Evolutionary conservation across 1,139 yeast genomes (phyloP), one percentile per base, ranked within the genome.

Genomic region (Magnusiomyces suaveolens): DNA sequence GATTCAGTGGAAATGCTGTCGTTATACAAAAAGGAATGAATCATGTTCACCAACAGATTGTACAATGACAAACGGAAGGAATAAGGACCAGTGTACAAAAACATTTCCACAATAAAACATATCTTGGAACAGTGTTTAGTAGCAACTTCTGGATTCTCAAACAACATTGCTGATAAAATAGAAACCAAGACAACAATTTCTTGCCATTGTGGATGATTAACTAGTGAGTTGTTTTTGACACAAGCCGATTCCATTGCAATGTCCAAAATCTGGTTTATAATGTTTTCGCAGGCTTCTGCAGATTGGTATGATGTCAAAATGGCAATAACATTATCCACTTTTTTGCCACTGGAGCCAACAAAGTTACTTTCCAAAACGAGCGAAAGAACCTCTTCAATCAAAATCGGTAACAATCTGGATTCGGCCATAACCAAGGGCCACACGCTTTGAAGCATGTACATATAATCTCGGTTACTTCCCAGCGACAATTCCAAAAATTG

Each of bases 101-200:
- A 78, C 47, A 87, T 74, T 0, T 94, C 78, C 39, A 85, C 79
- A 57, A 86, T 73, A 63, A 83, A 82, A 59, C 86, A 77, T 1
- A 87, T 76, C 62, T 88, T 96, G 2, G 94, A 84, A 58, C 87
- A 70, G 65, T 77, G 87, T 66, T 80, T 73, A 56, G 84, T 83
- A 3, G 87, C 82, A 62, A 83, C 76, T 32, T 77, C 70, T 51
- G 82, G 75, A 0, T 89, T 80, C 66, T 87, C 92, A 72, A 87
- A 88, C 59, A 87, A 81, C 48, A 87, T 68, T 4, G 84, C 80
- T 1, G 86, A 78, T 53, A 85, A 75, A 53, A 85, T 77, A 62
- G 81, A 81, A 4, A 85, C 81, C 62, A 88, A 69, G 2, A 87
- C 84, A 39, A 81, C 79, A 3, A 86, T 76, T 66, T 87, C 96